A percentile compares a stretch with the other conserved stretches of the same genome.
These are phyloP conservation scores for Phytophthora palmivora DNA, from an alignment of 352 stramenopile genomes.

Conservation along the genomic window DNA sequence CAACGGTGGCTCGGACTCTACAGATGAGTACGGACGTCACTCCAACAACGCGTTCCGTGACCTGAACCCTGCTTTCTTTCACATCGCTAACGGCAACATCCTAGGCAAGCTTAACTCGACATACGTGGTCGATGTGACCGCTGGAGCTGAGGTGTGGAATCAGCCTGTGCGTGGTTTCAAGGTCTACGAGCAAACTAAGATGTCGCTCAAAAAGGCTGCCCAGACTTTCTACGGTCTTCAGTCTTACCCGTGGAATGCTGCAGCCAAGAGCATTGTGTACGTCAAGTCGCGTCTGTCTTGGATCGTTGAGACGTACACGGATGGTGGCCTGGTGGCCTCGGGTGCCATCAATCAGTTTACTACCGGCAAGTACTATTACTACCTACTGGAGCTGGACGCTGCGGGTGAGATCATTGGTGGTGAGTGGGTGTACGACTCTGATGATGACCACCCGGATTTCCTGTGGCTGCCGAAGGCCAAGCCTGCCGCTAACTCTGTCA, in stretches of 20 bases:
- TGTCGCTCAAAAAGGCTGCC: slow-evolving; percentile 39
- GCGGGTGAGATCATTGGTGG: slow-evolving; percentile 44
- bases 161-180: slow-evolving; percentile 56
- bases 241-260: slow-evolving; percentile 58
- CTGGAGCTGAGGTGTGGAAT: slow-evolving; percentile 61
- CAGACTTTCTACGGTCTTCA: slow-evolving; percentile 44
- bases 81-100: slow-evolving; percentile 54
- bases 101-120: slow-evolving; percentile 45
- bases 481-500: slow-evolving; percentile 29
- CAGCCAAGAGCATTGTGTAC: slow-evolving; percentile 47
- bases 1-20: slow-evolving; percentile 26
- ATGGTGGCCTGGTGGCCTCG: slow-evolving; percentile 39
- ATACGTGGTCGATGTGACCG: slow-evolving; percentile 50
- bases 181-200: slow-evolving; percentile 46
- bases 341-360: slow-evolving; percentile 35
- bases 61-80: slow-evolving; percentile 52
- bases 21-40: slow-evolving; percentile 56
- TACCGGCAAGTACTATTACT: slow-evolving; percentile 40
- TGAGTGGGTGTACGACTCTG: slow-evolving; percentile 48
- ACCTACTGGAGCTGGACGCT: slow-evolving; percentile 47
- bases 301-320: slow-evolving; percentile 49
- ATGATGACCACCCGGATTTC: slow-evolving; percentile 46
- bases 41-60: slow-evolving; percentile 46
- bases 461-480: slow-evolving; percentile 42
- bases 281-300: slow-evolving; percentile 49